Percentiles rank a stretch among this genome's conserved stretches.
Conservation (phyloP, 108 stramenopile genomes). For the Cylindrotheca closterium region DNA sequence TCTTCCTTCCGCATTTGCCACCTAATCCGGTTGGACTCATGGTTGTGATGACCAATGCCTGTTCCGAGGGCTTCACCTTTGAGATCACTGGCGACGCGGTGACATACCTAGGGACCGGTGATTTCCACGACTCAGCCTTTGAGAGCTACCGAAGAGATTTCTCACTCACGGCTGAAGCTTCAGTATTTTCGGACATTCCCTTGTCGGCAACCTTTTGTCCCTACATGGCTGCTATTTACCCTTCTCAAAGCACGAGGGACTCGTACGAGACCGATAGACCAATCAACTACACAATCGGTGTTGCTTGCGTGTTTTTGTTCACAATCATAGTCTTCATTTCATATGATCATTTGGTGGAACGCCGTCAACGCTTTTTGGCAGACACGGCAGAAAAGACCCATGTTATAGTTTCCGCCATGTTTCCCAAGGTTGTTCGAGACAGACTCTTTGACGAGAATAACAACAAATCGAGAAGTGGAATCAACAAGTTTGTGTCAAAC, state of each 20-base stretch:
- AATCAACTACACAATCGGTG: conserved; percentile 29
- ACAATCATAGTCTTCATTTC: conserved; percentile 13
- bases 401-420: conserved; percentile 19
- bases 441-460: conserved; percentile 17
- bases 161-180: background rate
- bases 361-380: conserved; percentile 17
- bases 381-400: conserved; percentile 13
- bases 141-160: background rate
- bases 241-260: conserved; percentile 34
- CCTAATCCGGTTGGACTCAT: conserved; percentile 1
- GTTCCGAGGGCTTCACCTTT: conserved; percentile 8
- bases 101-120: background rate
- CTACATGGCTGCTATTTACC: conserved; percentile 15
- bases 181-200: background rate
- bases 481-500: background rate
- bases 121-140: conserved; percentile 11
- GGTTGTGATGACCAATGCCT: conserved; percentile 7
- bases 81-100: background rate
- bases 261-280: conserved; percentile 21
- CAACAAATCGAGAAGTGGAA: background rate
- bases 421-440: conserved; percentile 24
- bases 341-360: conserved; percentile 27
- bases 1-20: conserved; percentile 3
- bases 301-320: conserved; percentile 44
- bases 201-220: background rate